Conservation (phyloP, 345 rosid genomes). For the Eutrema japonicum region DNA sequence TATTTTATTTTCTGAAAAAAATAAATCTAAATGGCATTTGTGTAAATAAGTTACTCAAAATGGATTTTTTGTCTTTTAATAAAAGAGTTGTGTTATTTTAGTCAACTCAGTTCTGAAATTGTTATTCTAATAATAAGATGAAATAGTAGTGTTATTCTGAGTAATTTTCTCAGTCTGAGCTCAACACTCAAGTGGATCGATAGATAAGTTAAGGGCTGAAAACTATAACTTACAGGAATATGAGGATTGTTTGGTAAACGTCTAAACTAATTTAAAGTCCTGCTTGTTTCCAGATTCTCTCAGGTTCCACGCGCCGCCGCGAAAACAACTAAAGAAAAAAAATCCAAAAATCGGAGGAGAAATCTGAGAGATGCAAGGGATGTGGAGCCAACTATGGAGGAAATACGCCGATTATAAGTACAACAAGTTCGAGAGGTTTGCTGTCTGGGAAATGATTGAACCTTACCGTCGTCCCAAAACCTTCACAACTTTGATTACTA, state of each 20-base stretch:
- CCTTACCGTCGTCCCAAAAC: slow-evolving; percentile 84
- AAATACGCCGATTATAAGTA: slow-evolving; percentile 79
- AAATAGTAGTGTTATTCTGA: too few relatives aligned
- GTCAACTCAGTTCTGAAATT: too few relatives aligned
- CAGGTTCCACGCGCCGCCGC: slow-evolving; percentile 39
- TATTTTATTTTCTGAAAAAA: too few relatives aligned
- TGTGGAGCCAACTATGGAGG: slow-evolving; percentile 83
- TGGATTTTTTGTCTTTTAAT: too few relatives aligned
- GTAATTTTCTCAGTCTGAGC: not conserved
- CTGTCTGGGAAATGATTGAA: slow-evolving; percentile 89
- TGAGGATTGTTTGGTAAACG: slow-evolving; percentile 28
- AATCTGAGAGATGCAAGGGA: slow-evolving; percentile 40
- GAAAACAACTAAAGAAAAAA: not conserved
- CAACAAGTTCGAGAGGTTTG: slow-evolving; percentile 72
- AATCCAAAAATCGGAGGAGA: slow-evolving; percentile 12
- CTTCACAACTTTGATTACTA: slow-evolving; percentile 66
- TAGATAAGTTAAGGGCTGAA: not conserved
- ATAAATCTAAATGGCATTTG: too few relatives aligned
- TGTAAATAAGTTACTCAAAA: too few relatives aligned
- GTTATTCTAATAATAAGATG: too few relatives aligned
- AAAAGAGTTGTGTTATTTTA: too few relatives aligned
- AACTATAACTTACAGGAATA: not conserved
- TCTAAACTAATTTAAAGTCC: not conserved
- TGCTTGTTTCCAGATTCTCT: slow-evolving; percentile 4
- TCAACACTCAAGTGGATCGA: not conserved